A percentile compares a stretch with the other conserved stretches of the same genome.
Evolutionary conservation across 805 yeast genomes (phyloP).

Genomic region (Zygotorulaspora sp.): DNA sequence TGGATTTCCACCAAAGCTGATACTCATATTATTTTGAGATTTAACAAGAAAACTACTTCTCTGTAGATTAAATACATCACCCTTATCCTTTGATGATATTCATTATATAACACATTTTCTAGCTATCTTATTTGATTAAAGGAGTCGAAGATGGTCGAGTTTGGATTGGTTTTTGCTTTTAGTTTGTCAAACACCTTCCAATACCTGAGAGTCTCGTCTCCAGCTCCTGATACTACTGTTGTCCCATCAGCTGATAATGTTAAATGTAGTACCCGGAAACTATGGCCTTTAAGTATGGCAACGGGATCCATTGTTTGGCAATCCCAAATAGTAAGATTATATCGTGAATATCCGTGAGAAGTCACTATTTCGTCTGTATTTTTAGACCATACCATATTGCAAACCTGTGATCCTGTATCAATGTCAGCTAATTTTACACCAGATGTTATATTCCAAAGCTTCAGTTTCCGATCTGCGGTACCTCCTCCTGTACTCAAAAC

Average conservation of each 20-base stretch:
- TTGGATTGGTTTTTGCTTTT: slow-evolving; percentile 51
- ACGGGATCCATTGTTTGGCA: slow-evolving; percentile 87
- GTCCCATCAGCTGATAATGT: slow-evolving; percentile 94
- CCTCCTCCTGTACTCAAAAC: slow-evolving; percentile 95
- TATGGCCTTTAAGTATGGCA: slow-evolving; percentile 91
- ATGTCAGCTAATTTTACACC: slow-evolving; percentile 70
- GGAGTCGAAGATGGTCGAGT: slow-evolving; percentile 66
- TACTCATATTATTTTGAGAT: no score
- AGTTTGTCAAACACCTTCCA: slow-evolving; percentile 92
- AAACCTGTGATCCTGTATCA: slow-evolving; percentile 96
- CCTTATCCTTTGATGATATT: no score
- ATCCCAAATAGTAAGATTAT: slow-evolving; percentile 91
- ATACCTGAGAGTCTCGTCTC: slow-evolving; percentile 91
- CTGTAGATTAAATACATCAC: no score
- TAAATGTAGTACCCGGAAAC: slow-evolving; percentile 83
- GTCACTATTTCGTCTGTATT: slow-evolving; percentile 90
- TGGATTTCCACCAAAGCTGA: slow-evolving; percentile 15
- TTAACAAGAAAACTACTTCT: no score
- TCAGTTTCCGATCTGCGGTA: slow-evolving; percentile 84
- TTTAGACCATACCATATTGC: slow-evolving; percentile 89
- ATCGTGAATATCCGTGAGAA: slow-evolving; percentile 89
- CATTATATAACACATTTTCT: slow-evolving; percentile 1
- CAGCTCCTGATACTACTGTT: slow-evolving; percentile 96
- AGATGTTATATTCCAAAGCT: slow-evolving; percentile 86
- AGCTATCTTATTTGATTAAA: slow-evolving; percentile 63